Evolutionary conservation across 768 basidiomycete genomes (phyloP).

Genomic region (Candolleomyces aberdarensis): DNA sequence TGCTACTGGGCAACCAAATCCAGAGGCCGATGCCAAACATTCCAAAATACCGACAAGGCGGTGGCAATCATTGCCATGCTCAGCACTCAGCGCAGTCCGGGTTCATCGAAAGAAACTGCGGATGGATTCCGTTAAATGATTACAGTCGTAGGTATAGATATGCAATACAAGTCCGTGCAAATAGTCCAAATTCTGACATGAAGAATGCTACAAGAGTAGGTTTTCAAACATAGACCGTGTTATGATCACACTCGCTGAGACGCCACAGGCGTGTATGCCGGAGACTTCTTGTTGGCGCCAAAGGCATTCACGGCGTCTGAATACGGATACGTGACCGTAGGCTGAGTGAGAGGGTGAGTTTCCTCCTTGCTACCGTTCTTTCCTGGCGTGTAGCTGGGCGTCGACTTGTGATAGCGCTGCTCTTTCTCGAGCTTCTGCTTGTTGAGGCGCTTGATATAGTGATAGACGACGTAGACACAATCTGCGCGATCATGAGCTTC

Average conservation of each 20-base stretch:
- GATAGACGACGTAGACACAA: constrained; percentile 34
- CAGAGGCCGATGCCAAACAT: constrained; percentile 12
- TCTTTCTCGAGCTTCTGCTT: constrained; percentile 23
- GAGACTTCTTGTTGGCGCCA: constrained; percentile 12
- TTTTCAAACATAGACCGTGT: not conserved
- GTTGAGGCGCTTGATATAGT: constrained; percentile 31
- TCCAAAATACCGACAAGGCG: not conserved
- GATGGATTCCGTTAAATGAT: too few species aligned
- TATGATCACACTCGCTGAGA: too few species aligned
- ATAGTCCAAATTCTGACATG: not conserved
- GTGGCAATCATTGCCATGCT: not conserved
- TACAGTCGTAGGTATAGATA: not conserved
- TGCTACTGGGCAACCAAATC: not conserved
- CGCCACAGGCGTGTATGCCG: constrained; percentile 1
- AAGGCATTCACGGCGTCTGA: constrained; percentile 26
- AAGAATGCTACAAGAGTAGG: not conserved
- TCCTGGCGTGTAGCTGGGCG: constrained; percentile 24
- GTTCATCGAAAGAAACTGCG: too few species aligned
- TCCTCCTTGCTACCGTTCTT: constrained; percentile 21
- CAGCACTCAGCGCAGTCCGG: too few species aligned
- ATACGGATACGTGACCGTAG: constrained; percentile 29
- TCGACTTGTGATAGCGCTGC: constrained; percentile 15
- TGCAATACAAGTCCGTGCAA: not conserved
- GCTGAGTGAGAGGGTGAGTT: constrained; percentile 23
- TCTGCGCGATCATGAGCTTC: constrained; percentile 22